A percentile compares a stretch with the other conserved stretches of the same genome.
These are phyloP conservation scores for Cladophialophora carrionii DNA, from an alignment of 2,329 filamentous ascomycete species.

Conservation along the genomic window DNA sequence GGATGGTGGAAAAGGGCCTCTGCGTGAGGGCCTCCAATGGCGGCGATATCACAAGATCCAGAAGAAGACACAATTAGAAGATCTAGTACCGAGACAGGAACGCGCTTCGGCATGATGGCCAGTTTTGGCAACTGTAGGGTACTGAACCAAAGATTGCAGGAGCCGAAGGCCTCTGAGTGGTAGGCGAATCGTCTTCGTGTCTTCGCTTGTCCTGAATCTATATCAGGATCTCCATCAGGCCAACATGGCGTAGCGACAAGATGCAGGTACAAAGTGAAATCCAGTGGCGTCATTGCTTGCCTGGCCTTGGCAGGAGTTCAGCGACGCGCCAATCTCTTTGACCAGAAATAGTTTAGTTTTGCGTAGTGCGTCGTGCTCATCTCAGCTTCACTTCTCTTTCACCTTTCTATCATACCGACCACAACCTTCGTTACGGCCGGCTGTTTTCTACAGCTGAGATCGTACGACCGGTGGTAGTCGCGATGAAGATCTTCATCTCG, in stretches of 20 bases:
- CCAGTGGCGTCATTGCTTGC: not conserved
- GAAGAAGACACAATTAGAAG: not conserved
- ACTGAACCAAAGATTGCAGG: not conserved
- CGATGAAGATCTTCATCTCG: not conserved
- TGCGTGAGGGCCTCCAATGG: not conserved
- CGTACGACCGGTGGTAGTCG: not conserved
- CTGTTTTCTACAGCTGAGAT: not conserved
- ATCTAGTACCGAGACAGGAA: not conserved
- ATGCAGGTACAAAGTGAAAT: not conserved
- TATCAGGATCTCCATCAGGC: not conserved
- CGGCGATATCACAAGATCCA: not conserved
- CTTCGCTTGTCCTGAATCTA: not conserved
- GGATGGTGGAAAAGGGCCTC: not conserved
- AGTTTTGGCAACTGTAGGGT: not conserved
- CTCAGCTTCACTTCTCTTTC: conserved; percentile 5
- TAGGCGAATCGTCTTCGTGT: not conserved
- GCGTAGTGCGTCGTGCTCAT: conserved; percentile 3
- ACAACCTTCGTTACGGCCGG: not conserved
- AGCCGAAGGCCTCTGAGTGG: not conserved
- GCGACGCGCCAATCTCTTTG: not conserved
- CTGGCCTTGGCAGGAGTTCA: not conserved
- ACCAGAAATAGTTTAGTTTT: not conserved
- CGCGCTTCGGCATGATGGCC: not conserved
- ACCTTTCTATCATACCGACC: not conserved
- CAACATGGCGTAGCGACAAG: not conserved